A percentile compares a stretch with the other conserved stretches of the same genome.
phyloP scores from a whole-genome alignment of 495 filamentous ascomycete genomes.

The Penicillium maclennaniae region DNA sequence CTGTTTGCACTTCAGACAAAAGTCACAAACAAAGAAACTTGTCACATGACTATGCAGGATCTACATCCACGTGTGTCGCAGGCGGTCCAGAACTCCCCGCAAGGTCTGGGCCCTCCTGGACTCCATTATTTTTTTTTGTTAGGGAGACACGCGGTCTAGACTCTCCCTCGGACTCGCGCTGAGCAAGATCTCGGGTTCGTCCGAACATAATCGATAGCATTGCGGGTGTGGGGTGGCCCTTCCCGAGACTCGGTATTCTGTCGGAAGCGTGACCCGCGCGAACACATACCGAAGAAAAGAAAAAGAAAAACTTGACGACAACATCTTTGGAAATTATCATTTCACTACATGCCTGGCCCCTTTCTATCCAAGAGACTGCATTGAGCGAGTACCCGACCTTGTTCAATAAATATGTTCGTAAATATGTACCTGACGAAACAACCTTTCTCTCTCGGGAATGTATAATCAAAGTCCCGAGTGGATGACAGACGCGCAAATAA shows the following conservation, averaged over 20 bases:
- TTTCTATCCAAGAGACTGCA: not conserved
- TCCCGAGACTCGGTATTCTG: not conserved
- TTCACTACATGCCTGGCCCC: conserved; percentile 4
- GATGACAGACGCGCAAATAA: conserved; percentile 18
- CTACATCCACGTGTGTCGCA: not conserved
- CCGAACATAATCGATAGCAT: conserved; percentile 4
- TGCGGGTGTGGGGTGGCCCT: conserved; percentile 1
- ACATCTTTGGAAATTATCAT: not conserved
- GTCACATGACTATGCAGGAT: not conserved
- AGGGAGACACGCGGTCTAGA: conserved; percentile 31
- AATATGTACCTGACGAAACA: conserved; percentile 27
- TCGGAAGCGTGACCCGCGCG: not conserved
- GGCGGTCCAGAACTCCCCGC: conserved; percentile 28
- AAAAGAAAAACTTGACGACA: conserved; percentile 4
- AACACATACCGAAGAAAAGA: not conserved
- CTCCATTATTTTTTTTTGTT: conserved; percentile 15
- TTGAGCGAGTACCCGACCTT: not conserved
- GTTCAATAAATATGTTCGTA: conserved; percentile 13
- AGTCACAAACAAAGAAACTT: not conserved
- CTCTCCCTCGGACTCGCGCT: not conserved
- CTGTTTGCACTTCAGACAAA: conserved; percentile 22
- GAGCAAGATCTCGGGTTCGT: conserved; percentile 5
- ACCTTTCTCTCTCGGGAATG: conserved; percentile 9
- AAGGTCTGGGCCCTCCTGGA: conserved; percentile 34
- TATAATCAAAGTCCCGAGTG: conserved; percentile 11